Evolutionary conservation across 352 stramenopile genomes (phyloP).

Genomic region (Pythium biforme): DNA sequence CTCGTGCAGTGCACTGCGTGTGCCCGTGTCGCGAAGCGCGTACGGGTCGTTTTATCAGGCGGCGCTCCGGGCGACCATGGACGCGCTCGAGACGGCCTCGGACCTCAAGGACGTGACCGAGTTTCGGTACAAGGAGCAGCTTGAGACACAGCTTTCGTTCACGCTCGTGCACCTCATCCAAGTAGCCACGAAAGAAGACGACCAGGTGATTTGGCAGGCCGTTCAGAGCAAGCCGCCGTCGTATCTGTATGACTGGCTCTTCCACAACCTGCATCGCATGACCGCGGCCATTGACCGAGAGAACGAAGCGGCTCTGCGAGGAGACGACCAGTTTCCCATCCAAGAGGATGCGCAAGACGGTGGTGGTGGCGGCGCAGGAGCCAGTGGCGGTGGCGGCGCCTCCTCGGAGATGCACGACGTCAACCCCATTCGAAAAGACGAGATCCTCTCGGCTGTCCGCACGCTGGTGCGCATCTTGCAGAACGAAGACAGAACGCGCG

Average conservation of each 20-base stretch:
- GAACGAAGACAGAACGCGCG: slow-evolving; percentile 51
- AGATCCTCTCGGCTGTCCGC: slow-evolving; percentile 71
- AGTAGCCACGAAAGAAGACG: slow-evolving; percentile 70
- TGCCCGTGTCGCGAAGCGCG: slow-evolving; percentile 60
- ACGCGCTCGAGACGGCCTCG: slow-evolving; percentile 81
- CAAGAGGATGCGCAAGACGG: slow-evolving; percentile 24
- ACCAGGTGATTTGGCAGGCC: slow-evolving; percentile 61
- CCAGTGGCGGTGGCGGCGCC: slow-evolving; percentile 21
- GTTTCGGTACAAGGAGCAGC: slow-evolving; percentile 89
- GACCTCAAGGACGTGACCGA: slow-evolving; percentile 86
- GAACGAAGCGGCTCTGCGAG: slow-evolving; percentile 27
- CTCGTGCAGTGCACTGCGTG: slow-evolving; percentile 70
- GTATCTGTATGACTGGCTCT: slow-evolving; percentile 89
- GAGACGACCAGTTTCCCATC: slow-evolving; percentile 21
- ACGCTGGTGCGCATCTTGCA: slow-evolving; percentile 78
- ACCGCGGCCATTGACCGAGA: slow-evolving; percentile 62
- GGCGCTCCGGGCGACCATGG: slow-evolving; percentile 59
- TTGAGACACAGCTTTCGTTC: slow-evolving; percentile 86
- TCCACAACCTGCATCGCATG: slow-evolving; percentile 87
- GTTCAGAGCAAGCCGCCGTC: slow-evolving; percentile 60
- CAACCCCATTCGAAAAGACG: slow-evolving; percentile 78
- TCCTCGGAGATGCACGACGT: slow-evolving; percentile 59
- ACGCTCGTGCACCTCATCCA: slow-evolving; percentile 82
- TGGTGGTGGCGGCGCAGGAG: slow-evolving; percentile 12
- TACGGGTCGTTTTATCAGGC: slow-evolving; percentile 75